phyloP scores from a whole-genome alignment of 2,329 filamentous ascomycete species.

The Tolypocladium tundrense region DNA sequence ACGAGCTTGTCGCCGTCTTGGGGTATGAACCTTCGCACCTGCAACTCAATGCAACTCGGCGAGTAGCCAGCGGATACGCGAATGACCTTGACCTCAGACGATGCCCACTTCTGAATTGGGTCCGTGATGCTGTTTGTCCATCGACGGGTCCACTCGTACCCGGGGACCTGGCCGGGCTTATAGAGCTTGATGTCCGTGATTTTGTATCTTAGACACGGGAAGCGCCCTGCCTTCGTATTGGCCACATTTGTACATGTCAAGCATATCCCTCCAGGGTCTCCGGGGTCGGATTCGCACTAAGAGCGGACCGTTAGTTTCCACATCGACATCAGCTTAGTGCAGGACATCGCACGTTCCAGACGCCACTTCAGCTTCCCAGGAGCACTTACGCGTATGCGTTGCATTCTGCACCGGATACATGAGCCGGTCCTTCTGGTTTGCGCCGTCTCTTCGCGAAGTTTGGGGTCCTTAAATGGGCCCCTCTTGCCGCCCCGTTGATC shows the following conservation, averaged over 20 bases:
- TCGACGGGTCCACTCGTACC: slow-evolving; percentile 47
- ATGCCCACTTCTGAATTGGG: slow-evolving; percentile 46
- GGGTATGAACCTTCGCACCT: slow-evolving; percentile 44
- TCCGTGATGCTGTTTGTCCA: slow-evolving; percentile 47
- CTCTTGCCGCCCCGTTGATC: slow-evolving; percentile 26
- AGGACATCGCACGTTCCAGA: background rate
- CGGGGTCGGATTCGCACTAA: slow-evolving; percentile 42
- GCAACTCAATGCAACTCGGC: slow-evolving; percentile 32
- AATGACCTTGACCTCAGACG: slow-evolving; percentile 37
- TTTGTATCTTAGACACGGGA: slow-evolving; percentile 51
- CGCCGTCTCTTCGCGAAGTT: slow-evolving; percentile 42
- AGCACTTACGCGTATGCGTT: slow-evolving; percentile 46
- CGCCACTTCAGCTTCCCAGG: background rate
- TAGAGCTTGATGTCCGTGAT: slow-evolving; percentile 48
- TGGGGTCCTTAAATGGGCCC: slow-evolving; percentile 45
- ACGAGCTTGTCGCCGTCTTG: slow-evolving; percentile 44
- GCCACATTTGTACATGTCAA: slow-evolving; percentile 42
- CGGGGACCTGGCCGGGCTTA: slow-evolving; percentile 48
- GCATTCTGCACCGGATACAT: slow-evolving; percentile 52
- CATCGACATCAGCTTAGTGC: background rate
- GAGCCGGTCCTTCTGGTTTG: slow-evolving; percentile 47
- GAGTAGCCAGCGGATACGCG: slow-evolving; percentile 45
- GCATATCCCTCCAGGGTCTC: slow-evolving; percentile 37
- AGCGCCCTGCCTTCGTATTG: slow-evolving; percentile 38
- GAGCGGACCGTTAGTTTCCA: background rate